Evolutionary conservation across 352 stramenopile genomes (phyloP).

Genomic region (Phytopythium sindhum): DNA sequence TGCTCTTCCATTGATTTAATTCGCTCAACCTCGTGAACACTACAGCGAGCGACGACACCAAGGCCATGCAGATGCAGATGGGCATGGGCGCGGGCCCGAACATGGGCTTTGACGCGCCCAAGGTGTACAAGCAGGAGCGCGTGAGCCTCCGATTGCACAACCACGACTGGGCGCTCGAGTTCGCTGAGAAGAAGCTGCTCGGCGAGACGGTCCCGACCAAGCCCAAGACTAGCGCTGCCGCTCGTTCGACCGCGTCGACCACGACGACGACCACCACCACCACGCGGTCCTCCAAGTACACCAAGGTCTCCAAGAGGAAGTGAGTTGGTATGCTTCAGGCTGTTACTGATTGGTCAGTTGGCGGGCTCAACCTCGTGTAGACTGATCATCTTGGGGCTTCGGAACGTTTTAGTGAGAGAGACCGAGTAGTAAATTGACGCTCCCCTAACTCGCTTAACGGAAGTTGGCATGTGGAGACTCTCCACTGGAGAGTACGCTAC

Average conservation of each 20-base stretch:
- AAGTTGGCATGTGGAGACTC: not conserved
- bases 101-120: slow-evolving; percentile 88
- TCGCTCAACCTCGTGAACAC: not conserved
- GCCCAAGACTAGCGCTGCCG: slow-evolving; percentile 21
- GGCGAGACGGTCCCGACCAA: slow-evolving; percentile 62
- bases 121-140: slow-evolving; percentile 88
- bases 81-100: slow-evolving; percentile 82
- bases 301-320: slow-evolving; percentile 71
- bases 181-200: slow-evolving; percentile 81
- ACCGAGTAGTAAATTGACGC: not conserved
- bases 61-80: slow-evolving; percentile 93
- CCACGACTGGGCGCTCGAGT: slow-evolving; percentile 78
- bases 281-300: slow-evolving; percentile 68
- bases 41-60: slow-evolving; percentile 79
- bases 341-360: not conserved
- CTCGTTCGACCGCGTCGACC: slow-evolving; percentile 13
- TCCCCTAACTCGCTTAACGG: not conserved
- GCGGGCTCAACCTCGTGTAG: not conserved
- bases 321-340: slow-evolving; percentile 6
- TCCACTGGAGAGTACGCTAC: not conserved
- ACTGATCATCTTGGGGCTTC: not conserved
- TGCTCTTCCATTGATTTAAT: not conserved
- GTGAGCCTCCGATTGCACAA: slow-evolving; percentile 80
- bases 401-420: not conserved
- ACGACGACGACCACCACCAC: slow-evolving; percentile 24